These are phyloP conservation scores for Phytophthora vignae DNA, from an alignment of 352 stramenopile species.

Conservation along the genomic window DNA sequence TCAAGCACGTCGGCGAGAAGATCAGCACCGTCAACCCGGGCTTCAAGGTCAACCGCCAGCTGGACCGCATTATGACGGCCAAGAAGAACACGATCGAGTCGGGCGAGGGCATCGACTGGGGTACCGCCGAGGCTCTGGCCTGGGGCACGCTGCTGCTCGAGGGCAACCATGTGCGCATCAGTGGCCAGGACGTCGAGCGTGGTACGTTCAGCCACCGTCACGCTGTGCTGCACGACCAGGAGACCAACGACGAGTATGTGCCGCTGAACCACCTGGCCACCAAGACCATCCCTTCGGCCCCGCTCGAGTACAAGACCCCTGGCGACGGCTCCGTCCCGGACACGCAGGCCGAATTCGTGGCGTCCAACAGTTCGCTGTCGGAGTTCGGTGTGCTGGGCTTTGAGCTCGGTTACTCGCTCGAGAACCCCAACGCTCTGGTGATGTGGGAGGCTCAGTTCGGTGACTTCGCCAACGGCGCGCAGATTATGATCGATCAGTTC, in stretches of 20 bases:
- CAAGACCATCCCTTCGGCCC: constrained; percentile 57
- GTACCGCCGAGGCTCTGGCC: constrained; percentile 95
- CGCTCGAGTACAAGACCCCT: constrained; percentile 58
- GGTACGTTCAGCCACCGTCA: constrained; percentile 94
- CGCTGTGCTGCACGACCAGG: constrained; percentile 95
- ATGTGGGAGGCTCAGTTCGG: constrained; percentile 97
- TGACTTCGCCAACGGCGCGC: constrained; percentile 97
- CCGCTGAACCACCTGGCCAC: constrained; percentile 93
- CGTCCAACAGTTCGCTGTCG: constrained; percentile 94
- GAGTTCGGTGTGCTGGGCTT: constrained; percentile 97
- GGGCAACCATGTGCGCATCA: constrained; percentile 90
- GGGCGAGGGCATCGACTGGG: constrained; percentile 95
- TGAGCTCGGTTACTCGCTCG: constrained; percentile 94
- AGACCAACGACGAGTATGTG: constrained; percentile 94
- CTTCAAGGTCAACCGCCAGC: constrained; percentile 94
- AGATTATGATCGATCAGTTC: constrained; percentile 99
- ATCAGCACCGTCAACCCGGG: constrained; percentile 83
- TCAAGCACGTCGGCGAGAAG: constrained; percentile 92
- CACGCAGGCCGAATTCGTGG: constrained; percentile 93
- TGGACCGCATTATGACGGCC: constrained; percentile 93
- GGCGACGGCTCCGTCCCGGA: constrained; percentile 45
- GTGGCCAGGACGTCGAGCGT: constrained; percentile 96
- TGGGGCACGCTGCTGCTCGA: constrained; percentile 96
- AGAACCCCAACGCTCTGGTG: constrained; percentile 96
- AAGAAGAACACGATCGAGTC: constrained; percentile 86